Evolutionary conservation across 345 rosid genomes (phyloP), one percentile per base, ranked within the genome.

Genomic region (Eucalyptus globulus): DNA sequence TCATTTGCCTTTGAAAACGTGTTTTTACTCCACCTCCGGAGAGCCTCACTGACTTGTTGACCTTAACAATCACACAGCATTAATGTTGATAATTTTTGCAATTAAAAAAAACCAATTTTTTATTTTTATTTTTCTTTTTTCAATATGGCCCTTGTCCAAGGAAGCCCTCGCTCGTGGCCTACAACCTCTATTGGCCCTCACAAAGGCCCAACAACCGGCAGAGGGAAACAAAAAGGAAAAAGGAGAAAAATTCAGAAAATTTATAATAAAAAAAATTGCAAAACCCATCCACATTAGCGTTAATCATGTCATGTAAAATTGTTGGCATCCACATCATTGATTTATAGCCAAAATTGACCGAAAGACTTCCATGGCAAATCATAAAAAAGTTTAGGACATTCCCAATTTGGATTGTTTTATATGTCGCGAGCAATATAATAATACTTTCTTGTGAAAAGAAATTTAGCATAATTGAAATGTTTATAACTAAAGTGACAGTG

Each of bases 211-310:
- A 11, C 14, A 13, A 72, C 13, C 1, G 0, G 14, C 4, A 4
- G 0, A 76, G 47, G 15, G 47, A 76, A 37, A 76, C 12, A 21
- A n/a, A 65, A 65, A 62, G 31, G 5, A 7, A 60, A 13, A 62
- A 62, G 1, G 34, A 69, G 6, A 72, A n/a, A 14, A 65, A 7
- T 14, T 65, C 1, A 34, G 4, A 72, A 72, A 17, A 5, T 17
- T 53, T 53, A 53, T 53, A 53, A 53, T 69, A 8, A 67, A 15
- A 34, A 13, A 6, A 21, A 2, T 3, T 76, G 1, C 9, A 19
- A 76, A 37, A 37, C 6, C 4, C 14, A 2, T 37, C 15, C 3
- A 21, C 27, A 5, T 40, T 21, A 37, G 15, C 2, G 0, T n/a
- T 34, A 5, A 6, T 2, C 44, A 11, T 76, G 4, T 2, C 8